A percentile compares a stretch with the other conserved stretches of the same genome.
Evolutionary conservation across 331 rosid genomes (phyloP).

Genomic region (Phaseolus coccineus): DNA sequence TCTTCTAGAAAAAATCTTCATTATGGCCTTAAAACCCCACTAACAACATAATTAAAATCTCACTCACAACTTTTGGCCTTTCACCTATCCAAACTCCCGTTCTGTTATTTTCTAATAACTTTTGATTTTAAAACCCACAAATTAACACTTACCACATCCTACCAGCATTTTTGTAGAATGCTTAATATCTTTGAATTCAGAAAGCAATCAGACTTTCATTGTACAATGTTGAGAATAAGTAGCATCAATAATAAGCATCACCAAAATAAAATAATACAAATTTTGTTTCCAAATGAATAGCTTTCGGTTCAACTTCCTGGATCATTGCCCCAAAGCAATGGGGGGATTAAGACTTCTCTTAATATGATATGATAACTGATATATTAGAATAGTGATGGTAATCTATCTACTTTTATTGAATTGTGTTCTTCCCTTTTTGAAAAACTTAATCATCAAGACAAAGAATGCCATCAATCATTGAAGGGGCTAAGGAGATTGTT

Average conservation of each 20-base stretch:
- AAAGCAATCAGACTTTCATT: background rate
- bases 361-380: background rate
- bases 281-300: background rate
- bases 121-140: too few relatives aligned
- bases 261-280: background rate
- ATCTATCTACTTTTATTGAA: background rate
- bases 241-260: background rate
- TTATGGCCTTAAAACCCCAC: too few relatives aligned
- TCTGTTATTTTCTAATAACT: too few relatives aligned
- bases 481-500: background rate
- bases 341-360: background rate
- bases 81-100: too few relatives aligned
- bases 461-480: background rate
- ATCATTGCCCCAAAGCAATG: background rate
- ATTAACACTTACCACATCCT: background rate
- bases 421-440: background rate
- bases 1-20: too few relatives aligned
- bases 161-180: conserved; percentile 1
- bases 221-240: background rate
- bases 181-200: background rate
- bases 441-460: background rate
- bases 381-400: background rate
- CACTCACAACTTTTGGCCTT: too few relatives aligned
- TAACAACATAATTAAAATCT: too few relatives aligned
- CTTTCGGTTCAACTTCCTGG: conserved; percentile 8